Conservation (phyloP, 345 rosid genomes). For the Sonneratia alba region DNA sequence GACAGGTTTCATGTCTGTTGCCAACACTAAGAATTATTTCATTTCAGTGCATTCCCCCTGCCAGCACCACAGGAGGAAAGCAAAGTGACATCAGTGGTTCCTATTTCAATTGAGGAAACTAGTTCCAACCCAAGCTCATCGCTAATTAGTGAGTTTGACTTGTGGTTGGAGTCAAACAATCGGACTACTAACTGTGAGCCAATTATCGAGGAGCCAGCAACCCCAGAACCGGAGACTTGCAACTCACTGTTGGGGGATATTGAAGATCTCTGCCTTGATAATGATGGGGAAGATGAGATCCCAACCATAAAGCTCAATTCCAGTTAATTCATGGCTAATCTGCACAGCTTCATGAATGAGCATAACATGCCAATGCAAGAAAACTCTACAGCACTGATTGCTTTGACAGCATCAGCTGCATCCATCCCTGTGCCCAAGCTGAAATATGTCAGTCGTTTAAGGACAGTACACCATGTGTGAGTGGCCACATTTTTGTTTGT, state of each 20-base stretch:
- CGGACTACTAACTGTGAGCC: constrained; percentile 24
- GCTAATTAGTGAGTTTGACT: not conserved
- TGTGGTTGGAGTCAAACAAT: not conserved
- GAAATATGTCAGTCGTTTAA: constrained; percentile 28
- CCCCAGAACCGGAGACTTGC: constrained; percentile 23
- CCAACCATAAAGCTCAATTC: constrained; percentile 32
- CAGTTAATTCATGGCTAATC: constrained; percentile 22
- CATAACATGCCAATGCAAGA: constrained; percentile 19
- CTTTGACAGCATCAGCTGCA: constrained; percentile 31
- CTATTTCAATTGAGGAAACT: not conserved
- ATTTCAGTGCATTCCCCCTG: constrained; percentile 7
- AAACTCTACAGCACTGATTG: constrained; percentile 35
- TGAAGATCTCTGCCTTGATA: constrained; percentile 21
- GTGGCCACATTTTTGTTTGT: constrained; percentile 11
- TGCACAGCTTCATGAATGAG: constrained; percentile 16
- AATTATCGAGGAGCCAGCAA: constrained; percentile 49
- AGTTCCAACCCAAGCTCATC: not conserved
- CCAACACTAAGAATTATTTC: not conserved
- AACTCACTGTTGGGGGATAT: constrained; percentile 19
- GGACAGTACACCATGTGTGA: constrained; percentile 67
- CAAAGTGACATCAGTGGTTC: not conserved
- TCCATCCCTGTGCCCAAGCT: constrained; percentile 34
- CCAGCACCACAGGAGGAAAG: constrained; percentile 4
- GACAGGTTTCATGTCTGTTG: not conserved
- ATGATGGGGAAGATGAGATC: constrained; percentile 29